These are phyloP conservation scores for Penicillium arizonense DNA, from an alignment of 495 filamentous ascomycete species.

Conservation along the genomic window DNA sequence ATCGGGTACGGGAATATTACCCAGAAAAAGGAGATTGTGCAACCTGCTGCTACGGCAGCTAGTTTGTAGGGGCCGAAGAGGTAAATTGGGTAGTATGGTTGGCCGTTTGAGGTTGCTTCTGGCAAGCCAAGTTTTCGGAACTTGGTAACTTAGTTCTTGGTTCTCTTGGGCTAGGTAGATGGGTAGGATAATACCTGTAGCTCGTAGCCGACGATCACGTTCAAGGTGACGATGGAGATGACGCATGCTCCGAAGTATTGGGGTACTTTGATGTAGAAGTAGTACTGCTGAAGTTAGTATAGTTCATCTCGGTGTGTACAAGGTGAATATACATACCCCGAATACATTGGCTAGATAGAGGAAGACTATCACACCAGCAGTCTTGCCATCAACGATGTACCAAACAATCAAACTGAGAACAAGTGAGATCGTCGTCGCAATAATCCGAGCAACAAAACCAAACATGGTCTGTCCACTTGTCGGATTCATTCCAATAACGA, in stretches of 20 bases:
- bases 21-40: constrained; percentile 73
- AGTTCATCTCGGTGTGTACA: background rate
- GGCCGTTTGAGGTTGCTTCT: constrained; percentile 57
- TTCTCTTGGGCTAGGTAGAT: too few relatives aligned
- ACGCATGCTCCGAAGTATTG: constrained; percentile 59
- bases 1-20: constrained; percentile 74
- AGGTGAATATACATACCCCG: constrained; percentile 34
- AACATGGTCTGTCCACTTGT: constrained; percentile 66
- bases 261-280: constrained; percentile 65
- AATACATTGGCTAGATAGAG: constrained; percentile 66
- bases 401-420: constrained; percentile 61
- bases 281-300: constrained; percentile 32
- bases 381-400: constrained; percentile 69
- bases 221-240: constrained; percentile 62
- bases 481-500: constrained; percentile 60
- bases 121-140: constrained; percentile 62
- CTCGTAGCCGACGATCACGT: constrained; percentile 73
- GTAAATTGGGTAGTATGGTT: constrained; percentile 69
- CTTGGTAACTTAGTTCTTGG: constrained; percentile 9
- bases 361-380: constrained; percentile 63
- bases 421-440: constrained; percentile 61
- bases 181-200: constrained; percentile 53
- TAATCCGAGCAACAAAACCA: constrained; percentile 63
- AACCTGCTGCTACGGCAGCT: constrained; percentile 64
- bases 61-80: constrained; percentile 67